These are phyloP conservation scores for Fusarium ramigenum DNA, from an alignment of 2,329 filamentous ascomycete genomes.

Conservation along the genomic window DNA sequence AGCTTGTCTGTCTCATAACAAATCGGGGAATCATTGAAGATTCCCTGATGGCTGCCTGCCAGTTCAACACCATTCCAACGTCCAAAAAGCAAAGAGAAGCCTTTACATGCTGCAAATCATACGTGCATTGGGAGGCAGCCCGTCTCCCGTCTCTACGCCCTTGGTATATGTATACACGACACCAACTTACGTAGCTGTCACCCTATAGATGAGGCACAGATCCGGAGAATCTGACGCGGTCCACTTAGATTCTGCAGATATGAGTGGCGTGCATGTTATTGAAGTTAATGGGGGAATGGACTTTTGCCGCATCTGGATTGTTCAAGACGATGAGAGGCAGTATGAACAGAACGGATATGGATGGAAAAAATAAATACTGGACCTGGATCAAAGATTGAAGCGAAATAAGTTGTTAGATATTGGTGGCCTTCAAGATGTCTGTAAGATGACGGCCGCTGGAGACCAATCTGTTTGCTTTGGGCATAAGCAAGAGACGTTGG, in stretches of 20 bases:
- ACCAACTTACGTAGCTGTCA: neutral
- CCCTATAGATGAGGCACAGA: neutral
- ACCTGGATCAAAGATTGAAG: rapidly evolving
- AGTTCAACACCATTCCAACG: rapidly evolving
- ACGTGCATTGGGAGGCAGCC: neutral
- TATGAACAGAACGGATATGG: rapidly evolving
- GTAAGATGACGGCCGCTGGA: too few species aligned
- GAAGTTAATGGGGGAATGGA: neutral
- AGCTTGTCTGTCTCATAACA: too few species aligned
- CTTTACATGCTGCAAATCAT: neutral
- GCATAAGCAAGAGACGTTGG: neutral
- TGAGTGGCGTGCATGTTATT: neutral
- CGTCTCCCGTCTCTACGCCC: neutral
- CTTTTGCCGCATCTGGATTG: neutral
- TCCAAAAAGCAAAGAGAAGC: neutral
- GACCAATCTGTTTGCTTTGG: rapidly evolving
- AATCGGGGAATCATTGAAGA: rapidly evolving
- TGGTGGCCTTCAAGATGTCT: rapidly evolving
- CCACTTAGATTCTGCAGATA: neutral
- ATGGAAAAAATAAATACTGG: neutral
- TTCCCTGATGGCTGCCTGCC: neutral
- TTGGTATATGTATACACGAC: neutral
- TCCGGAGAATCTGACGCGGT: neutral
- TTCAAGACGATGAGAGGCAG: too few species aligned
- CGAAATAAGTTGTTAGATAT: neutral